phyloP scores from a whole-genome alignment of 805 yeast species.

The Candida rishiriensis region DNA sequence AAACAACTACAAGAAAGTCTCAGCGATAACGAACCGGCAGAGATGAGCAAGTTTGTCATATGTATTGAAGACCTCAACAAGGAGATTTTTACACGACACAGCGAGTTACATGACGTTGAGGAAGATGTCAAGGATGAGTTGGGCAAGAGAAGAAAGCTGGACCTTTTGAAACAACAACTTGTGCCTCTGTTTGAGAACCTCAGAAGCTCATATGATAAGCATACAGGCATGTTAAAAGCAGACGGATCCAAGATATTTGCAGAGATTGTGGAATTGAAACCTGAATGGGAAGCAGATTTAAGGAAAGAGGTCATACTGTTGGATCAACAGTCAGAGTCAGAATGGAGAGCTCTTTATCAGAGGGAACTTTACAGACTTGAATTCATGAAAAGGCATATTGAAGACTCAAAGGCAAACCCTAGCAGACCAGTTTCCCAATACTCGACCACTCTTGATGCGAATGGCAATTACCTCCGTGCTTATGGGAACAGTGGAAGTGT shows the following conservation, averaged over 20 bases:
- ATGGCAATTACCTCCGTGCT: slow-evolving; percentile 22
- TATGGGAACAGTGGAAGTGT: slow-evolving; percentile 11
- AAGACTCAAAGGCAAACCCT: slow-evolving; percentile 9
- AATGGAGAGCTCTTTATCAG: slow-evolving; percentile 37
- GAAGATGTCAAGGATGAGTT: slow-evolving; percentile 29
- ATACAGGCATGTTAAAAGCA: slow-evolving; percentile 25
- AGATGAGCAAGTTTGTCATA: slow-evolving; percentile 12
- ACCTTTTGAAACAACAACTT: slow-evolving; percentile 20
- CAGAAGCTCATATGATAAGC: slow-evolving; percentile 19
- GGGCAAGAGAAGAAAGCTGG: slow-evolving; percentile 24
- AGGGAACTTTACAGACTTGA: slow-evolving; percentile 30
- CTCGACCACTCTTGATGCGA: slow-evolving; percentile 17
- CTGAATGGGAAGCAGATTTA: slow-evolving; percentile 30
- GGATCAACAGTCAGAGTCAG: slow-evolving; percentile 34
- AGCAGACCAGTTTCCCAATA: slow-evolving; percentile 13
- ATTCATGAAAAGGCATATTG: slow-evolving; percentile 21
- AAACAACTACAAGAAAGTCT: slow-evolving; percentile 11
- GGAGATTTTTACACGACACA: slow-evolving; percentile 21
- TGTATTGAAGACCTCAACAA: slow-evolving; percentile 27
- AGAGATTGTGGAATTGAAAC: slow-evolving; percentile 20
- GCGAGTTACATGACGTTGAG: slow-evolving; percentile 28
- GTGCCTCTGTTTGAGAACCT: slow-evolving; percentile 21
- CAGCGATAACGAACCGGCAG: slow-evolving; percentile 13
- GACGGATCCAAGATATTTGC: slow-evolving; percentile 25
- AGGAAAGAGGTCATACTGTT: slow-evolving; percentile 23